Evolutionary conservation across 2,329 filamentous ascomycete species (phyloP), one percentile per base, ranked within the genome.

Genomic region (Trichoderma asperellum): DNA sequence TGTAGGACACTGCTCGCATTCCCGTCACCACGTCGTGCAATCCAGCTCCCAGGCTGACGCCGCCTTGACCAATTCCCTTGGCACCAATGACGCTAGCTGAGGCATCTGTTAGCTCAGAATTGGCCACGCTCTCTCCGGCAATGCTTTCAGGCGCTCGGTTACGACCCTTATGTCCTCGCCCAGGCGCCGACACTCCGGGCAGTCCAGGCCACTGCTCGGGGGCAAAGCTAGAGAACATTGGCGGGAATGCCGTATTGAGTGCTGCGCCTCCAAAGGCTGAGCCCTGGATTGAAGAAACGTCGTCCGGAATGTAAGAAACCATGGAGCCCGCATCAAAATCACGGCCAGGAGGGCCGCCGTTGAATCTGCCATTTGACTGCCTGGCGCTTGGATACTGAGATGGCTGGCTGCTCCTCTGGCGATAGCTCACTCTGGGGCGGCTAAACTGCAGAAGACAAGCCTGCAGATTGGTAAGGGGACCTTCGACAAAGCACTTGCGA

Each of bases 281-380:
- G 59, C 94, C 94, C 80, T 98, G 95, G 57, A 99, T 92, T 2
- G 94, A 97, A 10, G 95, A 98, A 52, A 97, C 94, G 79, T 99
- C 96, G 76, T 99, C 96, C 2, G 95, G 93, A 71, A 99, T 97
- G 79, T 97, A 98, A 18, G 95, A 96, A 75, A 97, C 86, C 77
- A 97, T 92, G 3, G 95, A 98, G 55, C 93, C 92, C 21, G 92
- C 89, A 76, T 97, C 95, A 70, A 88, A 86, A 71, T 89, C 87
- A 55, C 86, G 85, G 47, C 76, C 77, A 1, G 83, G 79, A 70
- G 79, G 80, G 7, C 79, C 78, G 1, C 74, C 79, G 61, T 83
- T 81, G 73, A 79, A 81, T 4, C 83, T 81, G 27, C 82, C 80
- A 47, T 81, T 81, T 21, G 79, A 71, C 55, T 80, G 80, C 60